Evolutionary conservation across 2,329 filamentous ascomycete species (phyloP).

Genomic region (Catunica adiposa): DNA sequence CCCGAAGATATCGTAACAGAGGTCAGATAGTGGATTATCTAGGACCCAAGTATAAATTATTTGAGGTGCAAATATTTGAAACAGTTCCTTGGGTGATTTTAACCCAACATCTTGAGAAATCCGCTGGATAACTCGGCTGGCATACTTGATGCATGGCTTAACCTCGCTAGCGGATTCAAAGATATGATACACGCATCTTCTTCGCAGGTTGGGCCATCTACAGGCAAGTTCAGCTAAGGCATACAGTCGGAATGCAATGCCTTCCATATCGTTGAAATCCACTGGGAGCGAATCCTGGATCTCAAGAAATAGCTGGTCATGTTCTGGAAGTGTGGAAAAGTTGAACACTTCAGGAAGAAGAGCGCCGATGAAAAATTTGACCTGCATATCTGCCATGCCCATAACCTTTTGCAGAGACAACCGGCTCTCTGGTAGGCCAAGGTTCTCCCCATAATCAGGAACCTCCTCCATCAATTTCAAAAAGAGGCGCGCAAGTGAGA

Average conservation of each 20-base stretch:
- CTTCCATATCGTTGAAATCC: conserved; percentile 56
- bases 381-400: conserved; percentile 43
- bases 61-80: conserved; percentile 72
- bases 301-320: conserved; percentile 73
- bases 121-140: conserved; percentile 49
- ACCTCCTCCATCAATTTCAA: conserved; percentile 51
- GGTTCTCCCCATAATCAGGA: conserved; percentile 46
- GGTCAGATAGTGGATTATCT: conserved; percentile 43
- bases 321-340: conserved; percentile 63
- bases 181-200: conserved; percentile 79
- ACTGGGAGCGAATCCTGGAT: conserved; percentile 64
- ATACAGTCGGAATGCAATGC: conserved; percentile 68
- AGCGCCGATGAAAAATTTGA: conserved; percentile 61
- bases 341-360: conserved; percentile 60
- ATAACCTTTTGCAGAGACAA: conserved; percentile 64
- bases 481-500: conserved; percentile 50
- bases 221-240: conserved; percentile 64
- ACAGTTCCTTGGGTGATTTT: conserved; percentile 50
- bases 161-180: conserved; percentile 52
- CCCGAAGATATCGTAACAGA: conserved; percentile 75
- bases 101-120: conserved; percentile 53
- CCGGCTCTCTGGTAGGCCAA: conserved; percentile 41
- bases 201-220: conserved; percentile 69
- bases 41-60: conserved; percentile 84
- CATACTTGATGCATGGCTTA: conserved; percentile 47